These are phyloP conservation scores for Kalaharituber pfeilii DNA, from an alignment of 2,329 filamentous ascomycete species.

Conservation along the genomic window DNA sequence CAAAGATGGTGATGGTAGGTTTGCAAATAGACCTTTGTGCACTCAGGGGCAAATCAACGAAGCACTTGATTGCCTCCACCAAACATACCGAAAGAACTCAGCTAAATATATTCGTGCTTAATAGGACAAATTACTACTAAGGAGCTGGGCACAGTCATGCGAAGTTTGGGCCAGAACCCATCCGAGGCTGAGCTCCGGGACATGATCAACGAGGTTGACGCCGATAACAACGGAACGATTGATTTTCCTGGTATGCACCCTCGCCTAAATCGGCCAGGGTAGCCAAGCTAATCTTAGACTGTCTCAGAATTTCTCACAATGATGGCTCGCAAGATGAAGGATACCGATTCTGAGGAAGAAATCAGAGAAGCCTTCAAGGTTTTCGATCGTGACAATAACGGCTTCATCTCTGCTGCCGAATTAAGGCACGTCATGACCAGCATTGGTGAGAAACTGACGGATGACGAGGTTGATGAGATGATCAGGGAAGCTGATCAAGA, in stretches of 20 bases:
- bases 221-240: constrained; percentile 83
- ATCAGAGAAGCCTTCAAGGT: constrained; percentile 45
- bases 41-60: too few relatives aligned
- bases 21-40: constrained; percentile 11
- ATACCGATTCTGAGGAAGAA: constrained; percentile 79
- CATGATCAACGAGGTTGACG: constrained; percentile 88
- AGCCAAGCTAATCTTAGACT: background rate
- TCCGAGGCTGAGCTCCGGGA: constrained; percentile 81
- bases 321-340: constrained; percentile 93
- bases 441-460: constrained; percentile 78
- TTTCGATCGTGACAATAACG: constrained; percentile 81
- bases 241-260: constrained; percentile 60
- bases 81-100: background rate
- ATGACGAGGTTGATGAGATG: constrained; percentile 86
- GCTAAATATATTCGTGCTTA: background rate
- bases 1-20: constrained; percentile 82
- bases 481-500: constrained; percentile 83
- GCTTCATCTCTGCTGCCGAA: constrained; percentile 77
- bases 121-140: constrained; percentile 81
- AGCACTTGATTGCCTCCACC: too few relatives aligned
- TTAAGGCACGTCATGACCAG: constrained; percentile 83
- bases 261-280: constrained; percentile 2
- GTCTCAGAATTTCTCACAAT: constrained; percentile 66
- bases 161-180: constrained; percentile 75
- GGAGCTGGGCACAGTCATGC: constrained; percentile 79